Conservation (phyloP, 1,284 basidiomycete species). For the Malassezia restricta region DNA sequence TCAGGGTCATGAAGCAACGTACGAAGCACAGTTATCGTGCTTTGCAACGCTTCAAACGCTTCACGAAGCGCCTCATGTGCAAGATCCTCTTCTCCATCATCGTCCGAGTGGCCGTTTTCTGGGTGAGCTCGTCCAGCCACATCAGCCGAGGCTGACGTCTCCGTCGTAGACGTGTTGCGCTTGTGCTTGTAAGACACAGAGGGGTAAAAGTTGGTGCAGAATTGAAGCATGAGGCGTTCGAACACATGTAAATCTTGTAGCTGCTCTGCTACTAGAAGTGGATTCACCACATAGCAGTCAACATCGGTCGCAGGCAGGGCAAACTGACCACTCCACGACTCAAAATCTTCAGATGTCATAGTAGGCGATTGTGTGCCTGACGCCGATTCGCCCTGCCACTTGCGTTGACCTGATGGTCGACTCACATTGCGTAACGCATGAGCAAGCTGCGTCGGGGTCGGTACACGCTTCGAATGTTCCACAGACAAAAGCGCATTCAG, state of each 20-base stretch:
- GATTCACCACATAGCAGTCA: constrained; percentile 20
- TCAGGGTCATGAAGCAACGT: constrained; percentile 30
- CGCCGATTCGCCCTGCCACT: background rate
- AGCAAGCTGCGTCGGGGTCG: constrained; percentile 13
- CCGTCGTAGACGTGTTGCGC: background rate
- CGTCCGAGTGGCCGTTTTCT: constrained; percentile 18
- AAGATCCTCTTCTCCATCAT: constrained; percentile 38
- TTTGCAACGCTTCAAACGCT: constrained; percentile 36
- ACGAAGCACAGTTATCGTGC: constrained; percentile 32
- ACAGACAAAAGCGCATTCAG: constrained; percentile 8
- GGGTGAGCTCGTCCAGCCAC: background rate
- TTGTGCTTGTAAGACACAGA: background rate
- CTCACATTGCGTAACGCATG: constrained; percentile 9
- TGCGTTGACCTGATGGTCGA: background rate
- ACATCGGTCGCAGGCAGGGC: background rate
- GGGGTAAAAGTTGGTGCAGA: constrained; percentile 24
- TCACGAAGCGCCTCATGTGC: constrained; percentile 38
- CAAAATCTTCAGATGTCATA: background rate
- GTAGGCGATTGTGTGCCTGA: constrained; percentile 6
- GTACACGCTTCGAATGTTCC: constrained; percentile 5
- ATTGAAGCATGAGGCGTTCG: constrained; percentile 37
- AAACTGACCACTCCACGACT: constrained; percentile 7
- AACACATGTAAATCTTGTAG: constrained; percentile 36
- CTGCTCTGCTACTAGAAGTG: constrained; percentile 28
- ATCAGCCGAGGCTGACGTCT: background rate